Percentiles rank a stretch among this genome's conserved stretches.
Conservation (phyloP, 108 stramenopile species). For the Nitzschia sp. region DNA sequence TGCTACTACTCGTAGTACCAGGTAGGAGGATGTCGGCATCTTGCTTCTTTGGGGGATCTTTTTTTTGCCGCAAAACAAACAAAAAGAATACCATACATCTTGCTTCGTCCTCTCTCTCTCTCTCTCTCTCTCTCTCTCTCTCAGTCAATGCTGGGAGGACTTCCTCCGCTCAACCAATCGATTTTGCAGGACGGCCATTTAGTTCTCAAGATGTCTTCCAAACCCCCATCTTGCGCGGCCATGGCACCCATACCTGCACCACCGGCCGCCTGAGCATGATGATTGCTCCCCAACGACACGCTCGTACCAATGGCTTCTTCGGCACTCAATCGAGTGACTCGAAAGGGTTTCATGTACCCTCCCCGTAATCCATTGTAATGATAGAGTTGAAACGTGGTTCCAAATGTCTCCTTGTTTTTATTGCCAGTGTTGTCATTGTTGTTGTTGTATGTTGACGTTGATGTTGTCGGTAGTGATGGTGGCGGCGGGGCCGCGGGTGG, state of each 20-base stretch:
- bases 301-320: slow-evolving; percentile 82
- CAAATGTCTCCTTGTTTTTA: slow-evolving; percentile 22
- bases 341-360: slow-evolving; percentile 62
- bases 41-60: too few relatives aligned
- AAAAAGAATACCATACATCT: too few relatives aligned
- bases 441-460: slow-evolving; percentile 5
- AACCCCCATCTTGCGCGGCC: slow-evolving; percentile 30
- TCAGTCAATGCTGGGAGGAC: slow-evolving; percentile 62
- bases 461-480: neutral
- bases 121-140: too few relatives aligned
- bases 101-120: too few relatives aligned
- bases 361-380: slow-evolving; percentile 85
- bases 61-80: too few relatives aligned
- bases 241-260: neutral
- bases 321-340: slow-evolving; percentile 57
- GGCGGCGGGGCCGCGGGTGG: slow-evolving; percentile 5
- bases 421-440: neutral
- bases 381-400: slow-evolving; percentile 53
- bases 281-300: slow-evolving; percentile 44
- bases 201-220: slow-evolving; percentile 67
- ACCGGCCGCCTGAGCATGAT: neutral
- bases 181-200: slow-evolving; percentile 72
- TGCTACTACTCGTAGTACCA: too few relatives aligned
- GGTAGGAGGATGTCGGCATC: too few relatives aligned
- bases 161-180: slow-evolving; percentile 53